phyloP scores from a whole-genome alignment of 352 stramenopile species.

The Achlya hypogyna region DNA sequence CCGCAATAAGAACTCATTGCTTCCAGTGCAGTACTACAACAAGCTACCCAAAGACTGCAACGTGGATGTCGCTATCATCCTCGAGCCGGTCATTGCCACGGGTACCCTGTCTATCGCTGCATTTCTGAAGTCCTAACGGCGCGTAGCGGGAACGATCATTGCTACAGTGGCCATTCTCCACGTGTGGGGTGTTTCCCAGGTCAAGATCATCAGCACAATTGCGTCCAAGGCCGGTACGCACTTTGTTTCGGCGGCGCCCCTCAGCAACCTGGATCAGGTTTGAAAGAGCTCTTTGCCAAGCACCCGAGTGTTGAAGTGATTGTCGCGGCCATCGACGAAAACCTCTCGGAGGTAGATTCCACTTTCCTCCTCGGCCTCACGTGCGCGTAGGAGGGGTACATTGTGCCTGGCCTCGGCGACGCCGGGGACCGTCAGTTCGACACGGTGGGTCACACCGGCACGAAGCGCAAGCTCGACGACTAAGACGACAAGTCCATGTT shows the following conservation, averaged over 20 bases:
- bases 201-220: conserved; percentile 92
- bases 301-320: conserved; percentile 73
- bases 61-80: conserved; percentile 89
- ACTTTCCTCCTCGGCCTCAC: neutral
- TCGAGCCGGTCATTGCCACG: conserved; percentile 96
- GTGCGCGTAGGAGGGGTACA: conserved; percentile 52
- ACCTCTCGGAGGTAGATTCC: conserved; percentile 50
- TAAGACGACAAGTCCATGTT: neutral
- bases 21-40: conserved; percentile 99
- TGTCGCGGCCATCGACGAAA: conserved; percentile 65
- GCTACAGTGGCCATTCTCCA: conserved; percentile 94
- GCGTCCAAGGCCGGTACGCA: conserved; percentile 81
- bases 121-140: neutral
- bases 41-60: conserved; percentile 92
- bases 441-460: conserved; percentile 44
- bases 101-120: conserved; percentile 26
- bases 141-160: conserved; percentile 85
- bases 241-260: neutral
- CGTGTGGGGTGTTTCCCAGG: conserved; percentile 89
- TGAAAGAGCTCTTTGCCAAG: conserved; percentile 70
- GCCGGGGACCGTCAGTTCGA: conserved; percentile 79
- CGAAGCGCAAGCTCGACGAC: conserved; percentile 44
- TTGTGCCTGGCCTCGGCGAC: conserved; percentile 72
- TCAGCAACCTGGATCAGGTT: conserved; percentile 23
- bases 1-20: conserved; percentile 81